A percentile compares a stretch with the other conserved stretches of the same genome.
Evolutionary conservation across 1,284 basidiomycete genomes (phyloP).

Genomic region (Inonotus obliquus): DNA sequence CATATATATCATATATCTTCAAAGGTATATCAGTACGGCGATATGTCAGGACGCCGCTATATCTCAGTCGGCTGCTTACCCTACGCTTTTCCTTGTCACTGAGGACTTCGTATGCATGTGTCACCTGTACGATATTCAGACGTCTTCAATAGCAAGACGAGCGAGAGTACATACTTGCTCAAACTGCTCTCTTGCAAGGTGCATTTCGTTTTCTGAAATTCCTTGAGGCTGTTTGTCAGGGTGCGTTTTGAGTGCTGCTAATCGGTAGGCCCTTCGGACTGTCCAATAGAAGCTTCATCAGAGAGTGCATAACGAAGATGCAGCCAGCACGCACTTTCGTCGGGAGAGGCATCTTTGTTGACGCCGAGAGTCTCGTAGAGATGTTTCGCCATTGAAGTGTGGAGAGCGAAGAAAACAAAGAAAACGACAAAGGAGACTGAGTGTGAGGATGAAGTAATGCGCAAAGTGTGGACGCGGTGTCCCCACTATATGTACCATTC

Average conservation of each 20-base stretch:
- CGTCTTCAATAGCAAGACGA: background rate
- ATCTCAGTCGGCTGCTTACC: conserved; percentile 25
- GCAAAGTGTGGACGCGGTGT: background rate
- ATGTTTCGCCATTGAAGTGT: conserved; percentile 10
- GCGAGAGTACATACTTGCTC: conserved; percentile 30
- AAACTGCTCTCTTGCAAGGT: conserved; percentile 48
- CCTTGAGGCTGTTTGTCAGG: conserved; percentile 56
- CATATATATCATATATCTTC: conserved; percentile 63
- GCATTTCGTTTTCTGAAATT: conserved; percentile 42
- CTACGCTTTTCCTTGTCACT: conserved; percentile 38
- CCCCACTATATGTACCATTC: background rate
- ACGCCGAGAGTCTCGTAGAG: conserved; percentile 21
- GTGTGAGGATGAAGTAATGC: background rate
- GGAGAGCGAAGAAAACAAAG: background rate
- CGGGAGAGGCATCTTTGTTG: conserved; percentile 29
- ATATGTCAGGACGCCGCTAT: conserved; percentile 29
- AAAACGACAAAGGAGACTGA: background rate
- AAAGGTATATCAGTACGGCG: conserved; percentile 8
- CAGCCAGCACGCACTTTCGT: conserved; percentile 31
- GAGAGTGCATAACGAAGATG: background rate
- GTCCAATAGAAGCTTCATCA: background rate
- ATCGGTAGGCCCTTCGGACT: conserved; percentile 63
- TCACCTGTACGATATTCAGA: conserved; percentile 27
- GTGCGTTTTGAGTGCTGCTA: conserved; percentile 57
- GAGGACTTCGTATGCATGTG: conserved; percentile 39